phyloP scores from a whole-genome alignment of 495 filamentous ascomycete species.

The Xylaria venustula region DNA sequence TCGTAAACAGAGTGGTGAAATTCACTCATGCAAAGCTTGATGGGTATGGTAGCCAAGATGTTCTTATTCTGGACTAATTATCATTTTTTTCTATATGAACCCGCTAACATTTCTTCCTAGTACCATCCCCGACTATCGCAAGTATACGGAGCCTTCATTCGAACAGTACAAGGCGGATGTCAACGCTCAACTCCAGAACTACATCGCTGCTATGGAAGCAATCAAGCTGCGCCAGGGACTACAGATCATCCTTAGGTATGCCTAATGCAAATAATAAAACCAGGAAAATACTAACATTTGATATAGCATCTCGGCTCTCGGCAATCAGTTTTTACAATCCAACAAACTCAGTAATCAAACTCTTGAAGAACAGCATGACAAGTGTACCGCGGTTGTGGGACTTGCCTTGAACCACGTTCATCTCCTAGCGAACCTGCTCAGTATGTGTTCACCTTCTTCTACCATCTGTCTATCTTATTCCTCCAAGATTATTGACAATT shows the following conservation, averaged over 20 bases:
- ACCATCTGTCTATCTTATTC: background rate
- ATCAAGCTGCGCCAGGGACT: background rate
- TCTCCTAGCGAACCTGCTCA: constrained; percentile 6
- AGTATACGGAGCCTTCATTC: constrained; percentile 54
- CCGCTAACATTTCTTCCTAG: constrained; percentile 13
- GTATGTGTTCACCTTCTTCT: background rate
- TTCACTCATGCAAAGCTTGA: constrained; percentile 73
- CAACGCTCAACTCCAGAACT: constrained; percentile 1
- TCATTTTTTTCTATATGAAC: no score
- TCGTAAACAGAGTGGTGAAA: constrained; percentile 91
- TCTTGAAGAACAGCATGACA: background rate
- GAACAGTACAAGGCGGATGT: constrained; percentile 17
- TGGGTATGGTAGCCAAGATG: constrained; percentile 13
- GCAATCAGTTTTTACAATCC: background rate
- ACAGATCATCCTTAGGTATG: background rate
- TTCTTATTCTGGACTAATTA: no score
- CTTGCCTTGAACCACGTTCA: constrained; percentile 7
- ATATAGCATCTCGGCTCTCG: background rate
- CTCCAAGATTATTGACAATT: background rate
- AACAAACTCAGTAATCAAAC: constrained; percentile 6
- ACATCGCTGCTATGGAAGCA: constrained; percentile 5
- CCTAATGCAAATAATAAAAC: background rate
- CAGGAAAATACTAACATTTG: background rate
- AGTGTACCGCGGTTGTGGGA: background rate
- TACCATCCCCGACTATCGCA: constrained; percentile 66